Evolutionary conservation across 2,329 filamentous ascomycete genomes (phyloP), one percentile per base, ranked within the genome.

Genomic region (Coniella lustricola): DNA sequence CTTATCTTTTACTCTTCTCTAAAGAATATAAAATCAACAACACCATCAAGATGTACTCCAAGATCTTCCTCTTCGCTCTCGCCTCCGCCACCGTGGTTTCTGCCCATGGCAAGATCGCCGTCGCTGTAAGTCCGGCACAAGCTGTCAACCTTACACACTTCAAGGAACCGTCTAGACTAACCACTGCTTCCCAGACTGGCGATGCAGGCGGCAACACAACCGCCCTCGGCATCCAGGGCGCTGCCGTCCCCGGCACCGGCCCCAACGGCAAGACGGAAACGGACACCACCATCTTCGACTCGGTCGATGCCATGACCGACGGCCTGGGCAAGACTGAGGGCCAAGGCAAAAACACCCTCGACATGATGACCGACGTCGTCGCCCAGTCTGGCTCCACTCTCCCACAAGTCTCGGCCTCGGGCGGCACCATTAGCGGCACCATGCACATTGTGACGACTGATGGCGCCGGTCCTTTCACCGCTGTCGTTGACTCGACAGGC

Each of bases 281-380:
- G 20, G 70, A 73, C 58, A 71, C 70, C 17, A 72, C 70, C 35
- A 62, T 72, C 53, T 73, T 72, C 61, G 3, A 44, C 5, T 35
- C 40, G 39, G 63, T 54, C 54, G 57, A 64, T 32, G 60, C 65
- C 50, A 55, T 58, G 48, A 59, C 60, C 37, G 58, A 71, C 54
- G 67, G 67, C 17, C 63, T 71, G n/a, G 69, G 69, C 52, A 58
- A 54, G 35, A 71, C 67, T 37, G 60, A 54, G 0, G 62, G 58
- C 20, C 45, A 54, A 14, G 69, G 69, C 54, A 53, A 63, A 48
- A 69, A 70, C 61, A 63, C 55, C 12, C 45, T 66, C n/a, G 52
- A 48, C 20, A 64, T 62, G 55, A 51, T 72, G 16, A 46, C 53
- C 1, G 48, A 55, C 51, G 44, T 53, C 41, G 50, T 59, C 46